Conservation (phyloP, 2,329 filamentous ascomycete genomes). For the Helicocarpus griseus region DNA sequence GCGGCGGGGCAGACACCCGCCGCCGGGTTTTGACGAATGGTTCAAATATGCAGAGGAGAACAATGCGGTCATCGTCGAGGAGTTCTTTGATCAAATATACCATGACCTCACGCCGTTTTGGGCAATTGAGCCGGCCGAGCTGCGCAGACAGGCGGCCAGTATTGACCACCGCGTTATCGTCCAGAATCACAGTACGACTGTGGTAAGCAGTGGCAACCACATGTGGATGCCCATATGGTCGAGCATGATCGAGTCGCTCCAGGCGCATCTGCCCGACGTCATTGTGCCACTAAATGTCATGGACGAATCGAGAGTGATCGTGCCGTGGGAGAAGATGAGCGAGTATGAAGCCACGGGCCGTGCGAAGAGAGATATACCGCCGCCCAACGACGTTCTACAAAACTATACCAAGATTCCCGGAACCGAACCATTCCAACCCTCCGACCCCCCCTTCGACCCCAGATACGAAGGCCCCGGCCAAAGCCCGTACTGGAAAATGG, state of each 20-base stretch:
- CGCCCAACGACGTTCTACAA: slow-evolving; percentile 20
- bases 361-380: slow-evolving; percentile 19
- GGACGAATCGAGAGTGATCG: slow-evolving; percentile 40
- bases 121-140: slow-evolving; percentile 33
- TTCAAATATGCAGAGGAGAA: slow-evolving; percentile 34
- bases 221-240: slow-evolving; percentile 35
- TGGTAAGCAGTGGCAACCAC: slow-evolving; percentile 19
- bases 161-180: slow-evolving; percentile 31
- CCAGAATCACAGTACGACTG: slow-evolving; percentile 29
- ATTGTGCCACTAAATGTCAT: slow-evolving; percentile 41
- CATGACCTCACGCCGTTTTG: slow-evolving; percentile 42
- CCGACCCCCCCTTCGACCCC: slow-evolving; percentile 6
- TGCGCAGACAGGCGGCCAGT: slow-evolving; percentile 32
- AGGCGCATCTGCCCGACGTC: slow-evolving; percentile 34
- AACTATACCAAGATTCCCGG: slow-evolving; percentile 12
- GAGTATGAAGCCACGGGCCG: slow-evolving; percentile 27
- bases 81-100: slow-evolving; percentile 44
- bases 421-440: background rate
- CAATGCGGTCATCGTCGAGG: slow-evolving; percentile 38
- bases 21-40: slow-evolving; percentile 42
- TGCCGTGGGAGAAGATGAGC: slow-evolving; percentile 38
- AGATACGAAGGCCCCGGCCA: slow-evolving; percentile 3
- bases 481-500: slow-evolving; percentile 34
- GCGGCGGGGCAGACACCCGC: slow-evolving; percentile 40
- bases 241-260: slow-evolving; percentile 29